phyloP scores from a whole-genome alignment of 2,329 filamentous ascomycete genomes.

The Paecilomyces niveus region DNA sequence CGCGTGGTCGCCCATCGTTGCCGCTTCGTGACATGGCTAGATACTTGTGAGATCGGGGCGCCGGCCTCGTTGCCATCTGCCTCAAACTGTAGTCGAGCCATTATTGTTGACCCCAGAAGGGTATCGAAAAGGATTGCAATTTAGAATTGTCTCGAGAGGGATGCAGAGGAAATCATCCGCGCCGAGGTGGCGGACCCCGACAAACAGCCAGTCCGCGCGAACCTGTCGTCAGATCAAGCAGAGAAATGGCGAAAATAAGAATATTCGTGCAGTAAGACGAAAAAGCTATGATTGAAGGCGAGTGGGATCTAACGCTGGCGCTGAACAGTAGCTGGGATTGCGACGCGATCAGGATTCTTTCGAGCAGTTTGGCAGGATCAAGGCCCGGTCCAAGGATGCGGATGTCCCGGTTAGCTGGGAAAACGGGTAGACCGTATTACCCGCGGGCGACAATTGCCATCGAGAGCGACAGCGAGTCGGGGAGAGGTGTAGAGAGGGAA shows the following conservation, averaged over 20 bases:
- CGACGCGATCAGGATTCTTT: background rate
- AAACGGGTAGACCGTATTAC: background rate
- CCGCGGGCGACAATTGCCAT: background rate
- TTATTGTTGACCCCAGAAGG: conserved; percentile 17
- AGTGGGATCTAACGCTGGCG: background rate
- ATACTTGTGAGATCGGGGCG: conserved; percentile 19
- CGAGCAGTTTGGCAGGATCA: background rate
- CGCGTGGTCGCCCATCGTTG: conserved; percentile 96
- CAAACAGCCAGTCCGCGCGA: conserved; percentile 14
- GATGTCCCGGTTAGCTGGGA: background rate
- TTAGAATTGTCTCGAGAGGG: conserved; percentile 4
- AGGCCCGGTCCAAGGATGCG: background rate
- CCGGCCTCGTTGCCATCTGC: conserved; percentile 20
- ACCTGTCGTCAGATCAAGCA: conserved; percentile 1
- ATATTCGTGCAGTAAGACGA: background rate
- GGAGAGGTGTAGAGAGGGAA: background rate
- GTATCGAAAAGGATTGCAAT: conserved; percentile 17
- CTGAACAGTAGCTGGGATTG: background rate
- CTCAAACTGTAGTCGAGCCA: conserved; percentile 33
- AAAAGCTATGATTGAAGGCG: background rate
- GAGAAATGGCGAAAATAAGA: background rate
- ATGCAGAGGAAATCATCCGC: conserved; percentile 19
- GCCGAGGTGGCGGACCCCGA: conserved; percentile 17
- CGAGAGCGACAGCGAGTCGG: background rate
- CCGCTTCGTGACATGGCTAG: conserved; percentile 59